Conservation (phyloP, 2,329 filamentous ascomycete genomes). For the Diplodia corticola region DNA sequence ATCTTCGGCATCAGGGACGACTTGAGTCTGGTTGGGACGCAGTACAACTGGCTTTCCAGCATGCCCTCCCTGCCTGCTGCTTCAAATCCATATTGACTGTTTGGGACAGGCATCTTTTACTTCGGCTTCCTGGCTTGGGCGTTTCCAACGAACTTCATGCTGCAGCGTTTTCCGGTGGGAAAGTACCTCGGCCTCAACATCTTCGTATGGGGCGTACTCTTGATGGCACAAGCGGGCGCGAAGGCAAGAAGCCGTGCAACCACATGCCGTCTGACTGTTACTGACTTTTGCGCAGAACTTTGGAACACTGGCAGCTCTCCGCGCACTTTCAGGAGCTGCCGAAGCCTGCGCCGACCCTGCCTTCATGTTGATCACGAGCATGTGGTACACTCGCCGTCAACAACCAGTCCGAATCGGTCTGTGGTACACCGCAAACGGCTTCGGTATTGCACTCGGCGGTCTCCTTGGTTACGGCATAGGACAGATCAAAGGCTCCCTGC, state of each 20-base stretch:
- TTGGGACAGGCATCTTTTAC: conserved; percentile 49
- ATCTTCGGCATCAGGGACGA: conserved; percentile 65
- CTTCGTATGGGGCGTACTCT: conserved; percentile 55
- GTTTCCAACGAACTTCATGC: conserved; percentile 53
- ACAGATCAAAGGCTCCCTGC: conserved; percentile 57
- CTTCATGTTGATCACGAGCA: conserved; percentile 65
- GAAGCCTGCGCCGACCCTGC: conserved; percentile 61
- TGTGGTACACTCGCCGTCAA: conserved; percentile 65
- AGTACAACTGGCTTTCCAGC: conserved; percentile 59
- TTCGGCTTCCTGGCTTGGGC: conserved; percentile 58
- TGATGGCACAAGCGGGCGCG: conserved; percentile 38
- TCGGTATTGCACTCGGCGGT: conserved; percentile 61
- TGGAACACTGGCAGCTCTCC: conserved; percentile 55
- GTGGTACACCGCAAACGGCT: conserved; percentile 60
- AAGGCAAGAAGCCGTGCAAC: conserved; percentile 25
- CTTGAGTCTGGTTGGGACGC: conserved; percentile 55
- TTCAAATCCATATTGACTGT: neutral
- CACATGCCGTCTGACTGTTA: no score
- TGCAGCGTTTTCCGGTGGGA: conserved; percentile 52
- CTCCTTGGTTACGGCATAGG: conserved; percentile 62
- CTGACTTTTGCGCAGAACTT: conserved; percentile 43
- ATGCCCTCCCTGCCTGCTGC: neutral
- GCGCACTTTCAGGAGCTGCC: conserved; percentile 58
- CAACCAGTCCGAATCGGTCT: conserved; percentile 62
- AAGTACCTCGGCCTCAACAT: conserved; percentile 57